Conservation (phyloP, 2,329 filamentous ascomycete species). For the Claviceps quebecensis region DNA sequence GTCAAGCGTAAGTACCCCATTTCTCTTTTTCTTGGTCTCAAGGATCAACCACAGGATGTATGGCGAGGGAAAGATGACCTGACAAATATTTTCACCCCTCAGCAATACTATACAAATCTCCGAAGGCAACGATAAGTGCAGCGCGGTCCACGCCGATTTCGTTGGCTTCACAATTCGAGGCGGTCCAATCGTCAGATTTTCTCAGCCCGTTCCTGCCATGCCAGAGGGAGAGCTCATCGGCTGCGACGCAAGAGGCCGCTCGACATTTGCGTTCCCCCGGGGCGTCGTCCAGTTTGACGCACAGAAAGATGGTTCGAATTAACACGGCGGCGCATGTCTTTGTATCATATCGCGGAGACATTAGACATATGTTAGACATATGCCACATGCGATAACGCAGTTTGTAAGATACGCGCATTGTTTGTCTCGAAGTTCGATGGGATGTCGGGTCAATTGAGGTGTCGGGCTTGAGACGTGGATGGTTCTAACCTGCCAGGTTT, state of each 20-base stretch:
- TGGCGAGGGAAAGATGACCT: not conserved
- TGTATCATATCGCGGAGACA: too few species aligned
- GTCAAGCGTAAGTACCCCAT: slow-evolving; percentile 26
- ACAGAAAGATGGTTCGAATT: slow-evolving; percentile 3
- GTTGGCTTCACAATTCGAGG: slow-evolving; percentile 32
- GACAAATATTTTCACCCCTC: not conserved
- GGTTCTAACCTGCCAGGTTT: too few species aligned
- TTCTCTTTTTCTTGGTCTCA: not conserved
- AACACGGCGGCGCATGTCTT: too few species aligned
- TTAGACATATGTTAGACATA: too few species aligned
- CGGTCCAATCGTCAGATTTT: slow-evolving; percentile 31
- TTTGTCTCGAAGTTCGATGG: too few species aligned
- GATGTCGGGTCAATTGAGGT: too few species aligned
- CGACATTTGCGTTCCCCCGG: slow-evolving; percentile 25
- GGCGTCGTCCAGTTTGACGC: slow-evolving; percentile 20
- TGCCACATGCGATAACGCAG: too few species aligned
- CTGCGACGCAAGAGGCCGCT: slow-evolving; percentile 18
- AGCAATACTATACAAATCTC: slow-evolving; percentile 24
- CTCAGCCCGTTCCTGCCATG: slow-evolving; percentile 17
- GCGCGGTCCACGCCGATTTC: slow-evolving; percentile 21
- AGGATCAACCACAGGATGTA: too few species aligned
- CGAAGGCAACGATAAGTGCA: slow-evolving; percentile 20
- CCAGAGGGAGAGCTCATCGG: slow-evolving; percentile 24
- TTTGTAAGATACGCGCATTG: too few species aligned
- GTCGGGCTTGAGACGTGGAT: too few species aligned